Evolutionary conservation across 352 stramenopile genomes (phyloP).

Genomic region (Plasmopara viticola): DNA sequence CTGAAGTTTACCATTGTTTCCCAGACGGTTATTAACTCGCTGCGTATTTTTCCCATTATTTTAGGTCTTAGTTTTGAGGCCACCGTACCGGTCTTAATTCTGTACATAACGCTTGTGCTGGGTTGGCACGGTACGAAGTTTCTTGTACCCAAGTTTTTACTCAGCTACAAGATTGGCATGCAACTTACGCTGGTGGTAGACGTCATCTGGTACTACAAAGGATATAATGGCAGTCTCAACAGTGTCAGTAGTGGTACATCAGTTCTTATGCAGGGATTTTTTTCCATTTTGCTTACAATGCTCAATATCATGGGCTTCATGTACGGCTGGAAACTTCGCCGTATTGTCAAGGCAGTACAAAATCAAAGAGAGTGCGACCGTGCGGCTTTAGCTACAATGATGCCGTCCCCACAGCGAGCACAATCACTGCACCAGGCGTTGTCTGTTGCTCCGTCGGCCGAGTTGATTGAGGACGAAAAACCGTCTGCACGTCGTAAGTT

Average conservation of each 20-base stretch:
- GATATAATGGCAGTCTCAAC: constrained; percentile 83
- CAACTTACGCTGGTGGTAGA: constrained; percentile 79
- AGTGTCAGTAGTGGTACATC: constrained; percentile 70
- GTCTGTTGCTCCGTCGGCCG: constrained; percentile 46
- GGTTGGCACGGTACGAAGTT: constrained; percentile 87
- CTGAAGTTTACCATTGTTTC: constrained; percentile 87
- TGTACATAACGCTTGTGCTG: constrained; percentile 83
- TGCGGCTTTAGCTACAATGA: constrained; percentile 68
- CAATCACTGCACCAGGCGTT: constrained; percentile 53
- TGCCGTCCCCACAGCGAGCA: constrained; percentile 42
- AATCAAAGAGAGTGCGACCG: constrained; percentile 76
- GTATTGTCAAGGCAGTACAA: constrained; percentile 80
- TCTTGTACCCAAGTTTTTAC: constrained; percentile 75
- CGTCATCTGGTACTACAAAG: constrained; percentile 81
- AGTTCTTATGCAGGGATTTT: constrained; percentile 83
- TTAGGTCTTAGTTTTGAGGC: constrained; percentile 78
- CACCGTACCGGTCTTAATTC: constrained; percentile 74
- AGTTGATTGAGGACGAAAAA: constrained; percentile 36
- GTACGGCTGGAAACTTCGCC: constrained; percentile 84
- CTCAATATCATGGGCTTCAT: constrained; percentile 74
- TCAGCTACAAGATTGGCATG: constrained; percentile 88
- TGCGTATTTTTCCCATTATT: constrained; percentile 84
- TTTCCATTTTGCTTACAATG: constrained; percentile 72
- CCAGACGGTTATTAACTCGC: constrained; percentile 72
- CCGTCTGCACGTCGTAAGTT: constrained; percentile 38